These are phyloP conservation scores for Fusarium sp. DNA, from an alignment of 2,329 filamentous ascomycete species.

Conservation along the genomic window DNA sequence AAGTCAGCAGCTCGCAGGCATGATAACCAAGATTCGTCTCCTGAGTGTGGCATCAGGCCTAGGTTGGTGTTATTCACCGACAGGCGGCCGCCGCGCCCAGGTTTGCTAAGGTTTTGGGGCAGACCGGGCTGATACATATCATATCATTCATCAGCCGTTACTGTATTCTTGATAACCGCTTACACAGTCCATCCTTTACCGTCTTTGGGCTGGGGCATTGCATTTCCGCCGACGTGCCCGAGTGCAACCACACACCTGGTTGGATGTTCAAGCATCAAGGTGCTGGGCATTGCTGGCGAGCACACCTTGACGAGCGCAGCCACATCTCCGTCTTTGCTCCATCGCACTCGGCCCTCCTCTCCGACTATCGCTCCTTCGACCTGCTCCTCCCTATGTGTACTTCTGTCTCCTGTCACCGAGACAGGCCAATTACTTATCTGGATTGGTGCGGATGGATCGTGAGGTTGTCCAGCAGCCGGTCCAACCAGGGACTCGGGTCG, in stretches of 20 bases:
- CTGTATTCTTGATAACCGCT: constrained; percentile 38
- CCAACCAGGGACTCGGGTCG: constrained; percentile 21
- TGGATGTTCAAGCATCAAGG: not conserved
- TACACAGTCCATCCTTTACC: constrained; percentile 30
- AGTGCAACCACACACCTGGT: constrained; percentile 33
- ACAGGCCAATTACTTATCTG: constrained; percentile 28
- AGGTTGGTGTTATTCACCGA: constrained; percentile 4
- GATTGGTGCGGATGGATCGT: constrained; percentile 36
- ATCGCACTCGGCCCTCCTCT: constrained; percentile 7
- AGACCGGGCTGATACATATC: constrained; percentile 24
- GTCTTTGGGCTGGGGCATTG: constrained; percentile 18
- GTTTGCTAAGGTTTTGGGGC: not conserved
- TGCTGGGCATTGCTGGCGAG: not conserved
- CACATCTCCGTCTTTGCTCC: not conserved
- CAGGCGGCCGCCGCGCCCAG: constrained; percentile 1
- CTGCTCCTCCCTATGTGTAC: not conserved
- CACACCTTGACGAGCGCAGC: not conserved
- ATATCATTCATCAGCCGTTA: constrained; percentile 37
- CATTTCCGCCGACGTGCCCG: constrained; percentile 24
- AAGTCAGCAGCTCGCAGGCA: constrained; percentile 20
- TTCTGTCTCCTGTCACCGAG: constrained; percentile 1
- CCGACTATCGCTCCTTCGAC: constrained; percentile 26
- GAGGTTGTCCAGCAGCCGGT: constrained; percentile 16
- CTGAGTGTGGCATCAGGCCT: constrained; percentile 22
- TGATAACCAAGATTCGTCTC: not conserved